phyloP scores from a whole-genome alignment of 441 rosid genomes.

The Corymbia calophylla region DNA sequence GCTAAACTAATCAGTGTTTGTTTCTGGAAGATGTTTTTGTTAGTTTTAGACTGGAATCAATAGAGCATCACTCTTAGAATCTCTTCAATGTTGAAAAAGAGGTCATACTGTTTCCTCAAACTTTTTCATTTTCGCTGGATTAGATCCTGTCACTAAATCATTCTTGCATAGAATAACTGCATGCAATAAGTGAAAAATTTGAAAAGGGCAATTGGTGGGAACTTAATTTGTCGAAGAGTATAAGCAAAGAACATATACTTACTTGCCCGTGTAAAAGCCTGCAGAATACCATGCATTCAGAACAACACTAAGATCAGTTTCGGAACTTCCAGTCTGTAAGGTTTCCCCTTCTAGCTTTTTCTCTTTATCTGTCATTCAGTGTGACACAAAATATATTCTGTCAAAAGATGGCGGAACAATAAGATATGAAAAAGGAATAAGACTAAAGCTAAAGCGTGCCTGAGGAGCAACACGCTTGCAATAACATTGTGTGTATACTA shows the following conservation, averaged over 20 bases:
- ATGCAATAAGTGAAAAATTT: not conserved
- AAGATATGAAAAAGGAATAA: not conserved
- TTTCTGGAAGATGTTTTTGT: not conserved
- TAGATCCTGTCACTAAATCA: not conserved
- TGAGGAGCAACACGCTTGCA: not conserved
- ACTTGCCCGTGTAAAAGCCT: slow-evolving; percentile 67
- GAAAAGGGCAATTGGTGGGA: not conserved
- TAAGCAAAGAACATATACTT: slow-evolving; percentile 9
- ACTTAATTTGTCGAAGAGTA: not conserved
- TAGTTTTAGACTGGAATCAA: not conserved
- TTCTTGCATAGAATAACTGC: not conserved
- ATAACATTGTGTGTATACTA: not conserved
- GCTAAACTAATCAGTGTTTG: not conserved
- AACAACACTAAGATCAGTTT: slow-evolving; percentile 42
- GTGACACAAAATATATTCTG: not conserved
- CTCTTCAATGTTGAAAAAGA: not conserved
- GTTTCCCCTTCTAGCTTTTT: slow-evolving; percentile 12
- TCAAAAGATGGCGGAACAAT: not conserved
- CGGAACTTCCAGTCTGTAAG: slow-evolving; percentile 12
- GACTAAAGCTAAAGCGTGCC: not conserved
- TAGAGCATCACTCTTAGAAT: not conserved
- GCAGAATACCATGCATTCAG: slow-evolving; percentile 65
- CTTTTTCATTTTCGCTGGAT: not conserved
- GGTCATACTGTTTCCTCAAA: not conserved
- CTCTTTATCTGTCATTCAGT: slow-evolving; percentile 9